Evolutionary conservation across 805 yeast species (phyloP).

Genomic region (Ogataea populi-albae): DNA sequence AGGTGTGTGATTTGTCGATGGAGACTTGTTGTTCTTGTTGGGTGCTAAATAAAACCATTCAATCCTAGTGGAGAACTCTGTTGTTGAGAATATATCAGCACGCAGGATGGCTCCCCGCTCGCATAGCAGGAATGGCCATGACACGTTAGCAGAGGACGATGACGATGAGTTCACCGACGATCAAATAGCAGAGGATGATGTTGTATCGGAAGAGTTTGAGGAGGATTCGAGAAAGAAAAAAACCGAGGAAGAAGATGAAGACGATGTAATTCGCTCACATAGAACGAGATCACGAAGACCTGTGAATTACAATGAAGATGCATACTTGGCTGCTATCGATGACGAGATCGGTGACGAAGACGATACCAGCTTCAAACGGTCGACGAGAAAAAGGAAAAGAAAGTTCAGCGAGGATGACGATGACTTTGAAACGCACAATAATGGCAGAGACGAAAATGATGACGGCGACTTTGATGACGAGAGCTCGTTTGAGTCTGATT

Average conservation of each 20-base stretch:
- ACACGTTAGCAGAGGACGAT: constrained; percentile 14
- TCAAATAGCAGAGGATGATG: constrained; percentile 15
- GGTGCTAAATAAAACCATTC: too few relatives aligned
- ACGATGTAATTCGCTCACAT: constrained; percentile 21
- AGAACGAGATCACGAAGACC: constrained; percentile 30
- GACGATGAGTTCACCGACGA: constrained; percentile 16
- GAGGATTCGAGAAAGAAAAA: constrained; percentile 14
- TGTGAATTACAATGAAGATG: constrained; percentile 35
- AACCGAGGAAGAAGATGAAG: constrained; percentile 17
- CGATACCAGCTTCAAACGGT: constrained; percentile 20
- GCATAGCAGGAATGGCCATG: too few relatives aligned
- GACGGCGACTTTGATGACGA: constrained; percentile 24
- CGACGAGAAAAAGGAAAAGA: constrained; percentile 15
- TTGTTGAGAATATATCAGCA: too few relatives aligned
- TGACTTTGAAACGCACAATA: constrained; percentile 29
- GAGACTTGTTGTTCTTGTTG: too few relatives aligned
- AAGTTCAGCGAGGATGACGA: constrained; percentile 15
- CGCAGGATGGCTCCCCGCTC: too few relatives aligned
- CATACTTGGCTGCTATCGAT: constrained; percentile 22
- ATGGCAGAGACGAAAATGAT: constrained; percentile 18
- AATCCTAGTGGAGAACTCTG: too few relatives aligned
- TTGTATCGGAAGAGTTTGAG: constrained; percentile 24
- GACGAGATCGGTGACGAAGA: constrained; percentile 24
- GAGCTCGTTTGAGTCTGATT: constrained; percentile 18
- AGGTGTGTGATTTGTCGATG: too few relatives aligned